These are phyloP conservation scores for Fusarium sacchari DNA, from an alignment of 2,329 filamentous ascomycete species.

Conservation along the genomic window DNA sequence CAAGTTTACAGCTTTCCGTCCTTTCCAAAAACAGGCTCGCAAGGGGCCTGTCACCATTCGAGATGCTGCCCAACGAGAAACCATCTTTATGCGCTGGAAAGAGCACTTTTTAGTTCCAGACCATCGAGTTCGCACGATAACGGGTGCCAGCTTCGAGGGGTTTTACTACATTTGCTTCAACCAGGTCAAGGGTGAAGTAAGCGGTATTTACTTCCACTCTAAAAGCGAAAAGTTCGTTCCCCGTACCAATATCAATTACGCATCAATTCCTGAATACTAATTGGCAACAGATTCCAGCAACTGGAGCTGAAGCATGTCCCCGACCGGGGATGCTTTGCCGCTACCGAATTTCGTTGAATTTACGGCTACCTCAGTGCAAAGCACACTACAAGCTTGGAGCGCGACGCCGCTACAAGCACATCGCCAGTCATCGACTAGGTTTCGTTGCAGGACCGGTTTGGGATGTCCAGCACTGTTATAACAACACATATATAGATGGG, in stretches of 20 bases:
- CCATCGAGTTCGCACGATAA: conserved; percentile 89
- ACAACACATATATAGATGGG: conserved; percentile 42
- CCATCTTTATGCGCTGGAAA: conserved; percentile 99
- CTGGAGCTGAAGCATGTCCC: conserved; percentile 89
- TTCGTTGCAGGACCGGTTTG: conserved; percentile 16
- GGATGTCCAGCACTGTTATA: conserved; percentile 23
- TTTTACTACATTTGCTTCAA: conserved; percentile 99
- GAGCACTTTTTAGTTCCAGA: conserved; percentile 97
- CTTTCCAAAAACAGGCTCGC: conserved; percentile 69
- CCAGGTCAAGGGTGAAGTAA: conserved; percentile 85
- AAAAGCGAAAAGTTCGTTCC: conserved; percentile 92
- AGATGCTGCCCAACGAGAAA: conserved; percentile 81
- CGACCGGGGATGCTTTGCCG: conserved; percentile 83
- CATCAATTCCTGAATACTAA: neutral
- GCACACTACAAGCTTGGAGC: conserved; percentile 1
- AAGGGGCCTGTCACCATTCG: conserved; percentile 67
- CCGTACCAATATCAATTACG: neutral
- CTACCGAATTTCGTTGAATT: conserved; percentile 78
- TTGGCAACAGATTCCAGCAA: conserved; percentile 79
- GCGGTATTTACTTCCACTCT: conserved; percentile 96
- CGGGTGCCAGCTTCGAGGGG: conserved; percentile 94
- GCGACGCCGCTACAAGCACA: neutral
- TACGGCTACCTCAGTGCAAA: neutral
- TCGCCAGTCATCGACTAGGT: conserved; percentile 7
- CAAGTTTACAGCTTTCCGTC: conserved; percentile 87